Evolutionary conservation across 2,329 filamentous ascomycete genomes (phyloP).

Genomic region (Pyricularia grisea): DNA sequence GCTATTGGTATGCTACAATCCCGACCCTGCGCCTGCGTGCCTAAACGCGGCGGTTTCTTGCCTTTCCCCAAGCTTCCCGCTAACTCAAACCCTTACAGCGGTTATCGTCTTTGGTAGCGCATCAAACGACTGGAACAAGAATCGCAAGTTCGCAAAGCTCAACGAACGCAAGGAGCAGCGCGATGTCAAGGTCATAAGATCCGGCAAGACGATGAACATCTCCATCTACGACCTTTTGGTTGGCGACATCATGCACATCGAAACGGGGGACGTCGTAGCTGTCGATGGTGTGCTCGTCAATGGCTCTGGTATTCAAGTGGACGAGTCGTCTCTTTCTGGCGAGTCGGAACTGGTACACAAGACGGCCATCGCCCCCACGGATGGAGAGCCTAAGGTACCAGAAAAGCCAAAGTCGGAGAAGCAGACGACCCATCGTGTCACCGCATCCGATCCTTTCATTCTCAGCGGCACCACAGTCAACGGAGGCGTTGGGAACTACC

Average conservation of each 20-base stretch:
- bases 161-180: constrained; percentile 50
- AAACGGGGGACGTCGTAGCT: constrained; percentile 57
- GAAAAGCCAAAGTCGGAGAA: constrained; percentile 20
- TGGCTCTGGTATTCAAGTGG: constrained; percentile 56
- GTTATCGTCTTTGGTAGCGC: constrained; percentile 45
- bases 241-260: constrained; percentile 56
- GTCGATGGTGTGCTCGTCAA: constrained; percentile 57
- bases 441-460: constrained; percentile 52
- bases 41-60: too few species aligned
- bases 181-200: constrained; percentile 53
- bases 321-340: constrained; percentile 61
- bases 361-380: constrained; percentile 37
- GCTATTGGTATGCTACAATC: constrained; percentile 1
- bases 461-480: constrained; percentile 45
- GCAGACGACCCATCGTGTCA: constrained; percentile 24
- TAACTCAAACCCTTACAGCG: neutral
- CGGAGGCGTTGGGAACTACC: constrained; percentile 43
- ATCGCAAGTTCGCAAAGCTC: constrained; percentile 48
- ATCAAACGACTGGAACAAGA: constrained; percentile 54
- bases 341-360: constrained; percentile 64
- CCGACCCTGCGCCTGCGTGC: too few species aligned
- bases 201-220: constrained; percentile 49
- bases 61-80: neutral
- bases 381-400: neutral
- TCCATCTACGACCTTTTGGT: constrained; percentile 56